Percentiles rank a stretch among this genome's conserved stretches.
These are phyloP conservation scores for Thielaviopsis euricoi DNA, from an alignment of 2,329 filamentous ascomycete genomes.

Conservation along the genomic window DNA sequence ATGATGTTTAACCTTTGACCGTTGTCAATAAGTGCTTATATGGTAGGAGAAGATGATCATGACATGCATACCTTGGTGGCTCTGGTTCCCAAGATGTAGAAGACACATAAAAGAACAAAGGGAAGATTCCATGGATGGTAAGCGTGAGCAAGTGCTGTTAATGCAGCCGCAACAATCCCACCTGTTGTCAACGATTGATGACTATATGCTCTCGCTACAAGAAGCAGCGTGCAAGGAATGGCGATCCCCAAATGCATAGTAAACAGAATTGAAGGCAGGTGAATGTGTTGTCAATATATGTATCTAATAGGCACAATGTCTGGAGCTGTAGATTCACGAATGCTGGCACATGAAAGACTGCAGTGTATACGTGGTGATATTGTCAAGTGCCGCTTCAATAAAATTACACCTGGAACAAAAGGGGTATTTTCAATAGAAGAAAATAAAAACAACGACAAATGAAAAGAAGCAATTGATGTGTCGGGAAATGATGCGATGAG, in stretches of 20 bases:
- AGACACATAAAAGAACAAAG: slow-evolving; percentile 66
- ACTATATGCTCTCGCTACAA: slow-evolving; percentile 51
- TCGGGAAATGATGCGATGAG: no score
- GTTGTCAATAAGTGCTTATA: slow-evolving; percentile 13
- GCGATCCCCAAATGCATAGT: slow-evolving; percentile 43
- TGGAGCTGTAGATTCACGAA: no score
- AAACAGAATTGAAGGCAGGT: background rate
- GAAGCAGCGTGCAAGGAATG: slow-evolving; percentile 37
- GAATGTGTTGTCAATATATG: no score
- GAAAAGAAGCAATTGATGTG: no score
- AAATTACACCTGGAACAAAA: no score
- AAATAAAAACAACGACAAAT: no score
- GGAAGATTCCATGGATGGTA: slow-evolving; percentile 89
- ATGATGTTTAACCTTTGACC: slow-evolving; percentile 60
- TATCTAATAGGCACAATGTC: no score
- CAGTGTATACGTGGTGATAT: no score
- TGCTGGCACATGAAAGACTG: no score
- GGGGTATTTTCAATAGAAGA: no score
- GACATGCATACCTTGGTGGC: slow-evolving; percentile 68
- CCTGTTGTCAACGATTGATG: slow-evolving; percentile 63
- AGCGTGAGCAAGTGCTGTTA: slow-evolving; percentile 67
- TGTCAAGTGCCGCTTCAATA: no score
- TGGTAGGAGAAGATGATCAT: no score
- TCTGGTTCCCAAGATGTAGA: slow-evolving; percentile 71
- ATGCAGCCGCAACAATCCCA: slow-evolving; percentile 53